phyloP scores from a whole-genome alignment of 805 yeast genomes.

The Saccharomycopsis malanga region DNA sequence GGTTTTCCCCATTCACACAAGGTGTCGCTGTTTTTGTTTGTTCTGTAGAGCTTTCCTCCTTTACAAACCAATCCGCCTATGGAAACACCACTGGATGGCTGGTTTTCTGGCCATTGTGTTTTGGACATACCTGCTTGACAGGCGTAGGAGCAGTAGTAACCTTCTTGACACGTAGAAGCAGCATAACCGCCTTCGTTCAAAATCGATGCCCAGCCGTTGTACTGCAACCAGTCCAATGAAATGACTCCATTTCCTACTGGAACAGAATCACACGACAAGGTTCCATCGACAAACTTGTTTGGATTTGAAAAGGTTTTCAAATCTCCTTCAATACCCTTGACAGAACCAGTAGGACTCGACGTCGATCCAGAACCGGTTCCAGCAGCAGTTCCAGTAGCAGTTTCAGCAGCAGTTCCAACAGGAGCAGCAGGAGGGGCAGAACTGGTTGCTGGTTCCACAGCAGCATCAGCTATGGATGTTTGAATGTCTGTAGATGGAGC shows the following conservation, averaged over 20 bases:
- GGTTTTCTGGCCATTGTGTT: conserved; percentile 92
- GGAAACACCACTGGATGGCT: conserved; percentile 84
- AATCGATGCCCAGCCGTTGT: conserved; percentile 81
- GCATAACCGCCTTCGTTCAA: conserved; percentile 50
- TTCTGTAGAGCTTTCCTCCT: conserved; percentile 74
- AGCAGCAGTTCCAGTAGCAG: conserved; percentile 30
- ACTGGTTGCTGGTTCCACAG: conserved; percentile 21
- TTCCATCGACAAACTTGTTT: conserved; percentile 62
- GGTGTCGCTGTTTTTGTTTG: conserved; percentile 58
- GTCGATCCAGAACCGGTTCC: conserved; percentile 1
- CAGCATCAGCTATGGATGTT: too few relatives aligned
- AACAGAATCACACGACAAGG: conserved; percentile 53
- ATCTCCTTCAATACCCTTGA: conserved; percentile 51
- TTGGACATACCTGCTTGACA: conserved; percentile 99
- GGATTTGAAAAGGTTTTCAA: conserved; percentile 44
- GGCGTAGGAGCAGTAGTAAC: conserved; percentile 93
- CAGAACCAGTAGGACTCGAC: conserved; percentile 34
- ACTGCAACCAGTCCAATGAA: conserved; percentile 59
- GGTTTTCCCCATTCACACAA: conserved; percentile 85
- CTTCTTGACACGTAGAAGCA: conserved; percentile 74
- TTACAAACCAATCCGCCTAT: conserved; percentile 90
- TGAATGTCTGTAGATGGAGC: conserved; percentile 1
- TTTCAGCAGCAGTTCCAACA: conserved; percentile 29
- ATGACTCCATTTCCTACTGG: conserved; percentile 83
- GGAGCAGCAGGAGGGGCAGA: conserved; percentile 30